Percentiles rank a stretch among this genome's conserved stretches.
These are phyloP conservation scores for Sicyos baderoa DNA, from an alignment of 306 rosid genomes.

Conservation along the genomic window DNA sequence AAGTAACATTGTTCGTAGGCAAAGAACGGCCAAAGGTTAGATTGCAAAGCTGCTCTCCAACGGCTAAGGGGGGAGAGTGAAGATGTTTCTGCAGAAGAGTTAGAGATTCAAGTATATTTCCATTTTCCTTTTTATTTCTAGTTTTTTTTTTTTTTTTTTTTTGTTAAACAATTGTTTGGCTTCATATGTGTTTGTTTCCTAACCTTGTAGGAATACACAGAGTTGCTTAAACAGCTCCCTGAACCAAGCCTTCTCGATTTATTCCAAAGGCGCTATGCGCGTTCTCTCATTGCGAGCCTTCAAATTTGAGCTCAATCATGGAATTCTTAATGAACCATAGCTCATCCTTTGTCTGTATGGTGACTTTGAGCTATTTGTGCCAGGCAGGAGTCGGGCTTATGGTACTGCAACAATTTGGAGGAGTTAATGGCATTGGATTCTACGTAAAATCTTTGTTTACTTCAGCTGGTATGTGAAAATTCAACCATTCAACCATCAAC, in stretches of 20 bases:
- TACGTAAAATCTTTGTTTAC: conserved; percentile 69
- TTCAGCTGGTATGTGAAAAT: conserved; percentile 50
- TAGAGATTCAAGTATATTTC: conserved; percentile 54
- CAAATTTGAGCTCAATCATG: neutral
- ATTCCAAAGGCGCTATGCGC: conserved; percentile 56
- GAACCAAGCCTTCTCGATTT: conserved; percentile 50
- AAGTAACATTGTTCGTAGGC: conserved; percentile 38
- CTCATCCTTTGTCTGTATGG: conserved; percentile 8
- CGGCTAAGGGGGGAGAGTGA: conserved; percentile 51
- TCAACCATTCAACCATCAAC: neutral
- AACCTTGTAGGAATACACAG: conserved; percentile 56
- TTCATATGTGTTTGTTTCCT: neutral
- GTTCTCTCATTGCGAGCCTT: conserved; percentile 58
- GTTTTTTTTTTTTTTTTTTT: neutral
- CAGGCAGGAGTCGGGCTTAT: conserved; percentile 88
- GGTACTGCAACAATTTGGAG: conserved; percentile 86
- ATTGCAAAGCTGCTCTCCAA: conserved; percentile 55
- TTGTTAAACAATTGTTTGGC: neutral
- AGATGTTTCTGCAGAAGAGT: conserved; percentile 53
- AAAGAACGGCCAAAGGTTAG: conserved; percentile 41
- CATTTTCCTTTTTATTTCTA: too few relatives aligned
- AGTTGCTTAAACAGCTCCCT: conserved; percentile 42
- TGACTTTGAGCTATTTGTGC: conserved; percentile 16
- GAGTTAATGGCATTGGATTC: conserved; percentile 61
- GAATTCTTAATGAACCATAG: neutral